phyloP scores from a whole-genome alignment of 208 protist species.

The Phytomonas serpens region DNA sequence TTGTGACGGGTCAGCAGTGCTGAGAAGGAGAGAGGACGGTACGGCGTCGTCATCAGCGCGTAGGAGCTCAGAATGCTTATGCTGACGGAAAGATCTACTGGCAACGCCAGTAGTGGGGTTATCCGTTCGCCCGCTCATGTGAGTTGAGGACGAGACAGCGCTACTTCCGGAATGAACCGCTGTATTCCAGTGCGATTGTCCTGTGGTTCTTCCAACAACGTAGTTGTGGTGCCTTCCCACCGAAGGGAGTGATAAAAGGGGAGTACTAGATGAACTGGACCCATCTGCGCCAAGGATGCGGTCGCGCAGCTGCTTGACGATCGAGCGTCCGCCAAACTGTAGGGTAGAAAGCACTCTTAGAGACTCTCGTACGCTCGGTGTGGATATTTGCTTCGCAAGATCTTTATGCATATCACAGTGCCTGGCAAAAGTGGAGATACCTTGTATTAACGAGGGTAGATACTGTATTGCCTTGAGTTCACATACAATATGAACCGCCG shows the following conservation, averaged over 20 bases:
- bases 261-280: constrained; percentile 16
- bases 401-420: constrained; percentile 81
- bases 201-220: constrained; percentile 15
- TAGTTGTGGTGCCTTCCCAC: constrained; percentile 9
- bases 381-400: constrained; percentile 71
- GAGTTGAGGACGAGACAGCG: neutral
- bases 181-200: neutral
- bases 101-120: neutral
- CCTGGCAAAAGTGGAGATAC: constrained; percentile 70
- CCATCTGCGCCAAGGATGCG: constrained; percentile 40
- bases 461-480: constrained; percentile 84
- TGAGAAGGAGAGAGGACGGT: neutral
- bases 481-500: constrained; percentile 79
- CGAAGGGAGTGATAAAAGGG: constrained; percentile 11
- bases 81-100: neutral
- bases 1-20: constrained; percentile 4
- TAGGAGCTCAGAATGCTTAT: constrained; percentile 10
- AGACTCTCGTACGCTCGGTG: constrained; percentile 58
- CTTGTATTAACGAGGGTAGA: constrained; percentile 71
- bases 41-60: neutral
- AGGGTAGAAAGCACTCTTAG: constrained; percentile 71
- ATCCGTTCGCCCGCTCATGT: neutral
- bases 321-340: constrained; percentile 48
- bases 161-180: neutral
- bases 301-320: constrained; percentile 61